These are phyloP conservation scores for Oryza punctata DNA, from an alignment of 176 grass and related monocot genomes.

Conservation along the genomic window DNA sequence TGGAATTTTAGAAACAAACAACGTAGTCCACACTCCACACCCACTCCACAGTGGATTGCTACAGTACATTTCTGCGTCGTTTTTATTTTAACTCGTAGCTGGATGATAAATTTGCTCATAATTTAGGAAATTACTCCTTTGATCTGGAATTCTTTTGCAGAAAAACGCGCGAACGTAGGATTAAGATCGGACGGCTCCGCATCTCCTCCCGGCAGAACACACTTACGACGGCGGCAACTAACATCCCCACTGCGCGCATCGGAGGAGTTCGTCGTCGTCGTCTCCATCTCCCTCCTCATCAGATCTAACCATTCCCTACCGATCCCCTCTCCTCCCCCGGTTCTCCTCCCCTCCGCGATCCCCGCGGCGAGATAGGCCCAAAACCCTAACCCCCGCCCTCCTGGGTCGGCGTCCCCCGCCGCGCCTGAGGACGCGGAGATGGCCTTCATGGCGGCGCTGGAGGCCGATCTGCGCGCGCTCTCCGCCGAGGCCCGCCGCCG, in stretches of 20 bases:
- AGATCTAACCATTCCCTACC: slow-evolving; percentile 1
- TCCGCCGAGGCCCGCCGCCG: slow-evolving; percentile 93
- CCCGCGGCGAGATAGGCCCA: not conserved
- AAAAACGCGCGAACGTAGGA: not conserved
- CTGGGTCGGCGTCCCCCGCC: not conserved
- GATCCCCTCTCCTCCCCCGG: not conserved
- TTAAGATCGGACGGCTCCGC: slow-evolving; percentile 33
- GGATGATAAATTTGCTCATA: not conserved
- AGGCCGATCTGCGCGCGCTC: slow-evolving; percentile 97
- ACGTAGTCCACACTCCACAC: too few species aligned
- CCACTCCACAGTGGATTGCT: too few species aligned
- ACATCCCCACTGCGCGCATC: not conserved
- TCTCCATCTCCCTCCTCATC: not conserved
- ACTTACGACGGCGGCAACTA: slow-evolving; percentile 9
- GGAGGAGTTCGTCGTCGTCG: slow-evolving; percentile 29
- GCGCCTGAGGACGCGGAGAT: slow-evolving; percentile 39
- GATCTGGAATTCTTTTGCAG: not conserved
- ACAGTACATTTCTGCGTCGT: too few species aligned
- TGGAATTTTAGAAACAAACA: too few species aligned
- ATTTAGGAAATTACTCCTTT: not conserved
- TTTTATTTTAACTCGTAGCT: too few species aligned
- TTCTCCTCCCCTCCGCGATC: slow-evolving; percentile 25
- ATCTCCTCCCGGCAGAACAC: slow-evolving; percentile 19
- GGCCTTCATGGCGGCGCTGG: slow-evolving; percentile 93
- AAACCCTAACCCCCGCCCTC: slow-evolving; percentile 40